Evolutionary conservation across 2,329 filamentous ascomycete species (phyloP), one percentile per base, ranked within the genome.

Genomic region (Capronia americana): DNA sequence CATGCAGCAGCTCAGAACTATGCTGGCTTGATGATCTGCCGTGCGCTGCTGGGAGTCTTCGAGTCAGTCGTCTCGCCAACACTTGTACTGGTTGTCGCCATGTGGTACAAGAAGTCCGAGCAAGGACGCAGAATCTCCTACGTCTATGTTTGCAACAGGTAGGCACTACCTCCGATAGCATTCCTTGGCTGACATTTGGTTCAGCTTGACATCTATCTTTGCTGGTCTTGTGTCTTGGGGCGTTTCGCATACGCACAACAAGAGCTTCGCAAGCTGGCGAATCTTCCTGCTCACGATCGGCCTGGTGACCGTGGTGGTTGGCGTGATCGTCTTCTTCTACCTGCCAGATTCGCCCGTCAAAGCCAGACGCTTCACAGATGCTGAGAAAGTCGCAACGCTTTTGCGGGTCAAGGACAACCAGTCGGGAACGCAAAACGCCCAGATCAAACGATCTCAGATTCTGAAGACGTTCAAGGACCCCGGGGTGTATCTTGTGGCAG

Each of bases 341-440:
- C 72, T 82, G 20, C 80, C 79, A 0, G 78, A 81, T 58, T 80
- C 79, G 48, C 79, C 78, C 0, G 79, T 81, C 72, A 77, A 74
- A 3, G 76, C 75, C 12, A 28, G 54, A n/a, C 73, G 76, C n/a
- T 75, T 82, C 56, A 76, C 71, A 50, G 75, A 78, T 50, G 74
- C 74, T 14, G 79, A 81, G 63, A 77, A 80, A 53, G 73, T 79
- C 32, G 76, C 71, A 1, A 72, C 71, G n/a, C 73, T 81, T 46
- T 78, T 82, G 62, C 78, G 82, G 0, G 76, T 85, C 0, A 76
- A 80, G 7, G 77, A 77, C 50, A 83, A 84, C 46, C 79, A 82
- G 62, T 85, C 81, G 1, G 84, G 83, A 8, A 83, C 84, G 11
- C 80, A 84, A 55, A 84, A 83, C 73, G 82, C 83, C 57, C 77